Evolutionary conservation across 2,329 filamentous ascomycete genomes (phyloP).

Genomic region (Xylaria sp.): DNA sequence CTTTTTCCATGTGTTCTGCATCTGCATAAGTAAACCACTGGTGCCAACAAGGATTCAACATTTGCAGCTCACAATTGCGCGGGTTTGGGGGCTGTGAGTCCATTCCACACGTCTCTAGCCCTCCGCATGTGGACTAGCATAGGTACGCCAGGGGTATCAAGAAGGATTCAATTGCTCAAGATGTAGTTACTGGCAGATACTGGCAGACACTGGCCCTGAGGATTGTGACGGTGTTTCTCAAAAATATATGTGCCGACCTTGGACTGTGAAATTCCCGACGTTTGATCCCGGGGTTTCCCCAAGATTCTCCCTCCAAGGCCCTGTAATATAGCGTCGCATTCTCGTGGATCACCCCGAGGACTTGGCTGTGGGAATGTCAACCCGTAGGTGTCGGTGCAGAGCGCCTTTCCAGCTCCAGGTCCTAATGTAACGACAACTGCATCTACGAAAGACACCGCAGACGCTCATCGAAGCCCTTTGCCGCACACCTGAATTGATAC

Average conservation of each 20-base stretch:
- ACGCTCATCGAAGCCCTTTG: slow-evolving; percentile 3
- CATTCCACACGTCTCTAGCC: neutral
- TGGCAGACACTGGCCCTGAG: neutral
- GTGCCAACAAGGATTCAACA: neutral
- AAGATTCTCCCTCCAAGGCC: slow-evolving; percentile 8
- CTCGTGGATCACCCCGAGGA: slow-evolving; percentile 12
- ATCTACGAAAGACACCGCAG: slow-evolving; percentile 11
- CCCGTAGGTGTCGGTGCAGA: neutral
- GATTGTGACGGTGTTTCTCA: neutral
- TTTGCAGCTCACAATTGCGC: slow-evolving; percentile 8
- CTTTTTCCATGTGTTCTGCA: slow-evolving; percentile 19
- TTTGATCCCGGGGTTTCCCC: slow-evolving; percentile 20
- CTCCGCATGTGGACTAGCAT: neutral
- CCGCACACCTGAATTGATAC: slow-evolving; percentile 18
- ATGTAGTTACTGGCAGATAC: neutral
- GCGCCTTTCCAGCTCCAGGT: slow-evolving; percentile 16
- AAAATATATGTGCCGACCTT: neutral
- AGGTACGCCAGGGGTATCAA: neutral
- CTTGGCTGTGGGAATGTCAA: slow-evolving; percentile 7
- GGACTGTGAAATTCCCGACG: slow-evolving; percentile 1
- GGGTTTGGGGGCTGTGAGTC: neutral
- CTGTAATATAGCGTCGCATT: slow-evolving; percentile 16
- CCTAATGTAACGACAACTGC: slow-evolving; percentile 15
- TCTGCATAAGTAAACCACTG: slow-evolving; percentile 26
- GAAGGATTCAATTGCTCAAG: neutral